Base-by-base conservation (phyloP, 2,329 filamentous ascomycete genomes). In the Diaporthe amygdali region DNA sequence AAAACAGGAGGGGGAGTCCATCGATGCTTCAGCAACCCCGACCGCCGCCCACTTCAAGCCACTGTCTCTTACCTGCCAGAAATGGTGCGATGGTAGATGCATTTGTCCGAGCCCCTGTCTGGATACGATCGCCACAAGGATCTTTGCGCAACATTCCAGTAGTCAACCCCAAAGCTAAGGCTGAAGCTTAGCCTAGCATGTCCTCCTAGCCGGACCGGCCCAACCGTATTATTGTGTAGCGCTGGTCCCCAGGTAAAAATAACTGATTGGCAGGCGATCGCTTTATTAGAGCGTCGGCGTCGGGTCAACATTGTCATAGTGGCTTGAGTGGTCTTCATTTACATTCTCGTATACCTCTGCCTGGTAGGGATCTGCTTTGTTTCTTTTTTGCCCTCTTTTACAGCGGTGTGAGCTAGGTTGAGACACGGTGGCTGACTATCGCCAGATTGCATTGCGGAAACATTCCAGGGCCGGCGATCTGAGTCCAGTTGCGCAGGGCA, bases 391-490 rank as follows among this genome's bases (percentile, higher is more conserved):
- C n/a, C 8, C 5, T 32, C 30, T 14, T 22, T 30, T 14, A 10
- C 41, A 37, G 59, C 44, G 44, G 59, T 49, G 59, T 49, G 17
- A 37, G 27, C 44, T 14, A 37, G 41, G n/a, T 64, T 49, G 44
- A 64, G 59, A 64, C 59, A 64, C 5, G 17, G 59, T 44, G 59
- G 44, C 59, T 34, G 30, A 64, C 59, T 64, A 64, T 63, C 41
- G 30, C 59, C 41, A 25, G 20, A 30, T 63, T 49, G 34, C 32
- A 63, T 63, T 63, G 30, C 27, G 47, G n/a, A 2, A 2, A 10
- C 59, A 34, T 64, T 64, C 59, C 59, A 37, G 30, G 41, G 39
- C 32, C 59, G 59, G 41, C 59, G 41, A 32, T 34, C 34, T 20
- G 41, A 27, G 25, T 20, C 27, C 17, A 20, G 27, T 25, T 27